These are phyloP conservation scores for Fraxinus nigra DNA, from an alignment of 305 asterid species.

Conservation along the genomic window DNA sequence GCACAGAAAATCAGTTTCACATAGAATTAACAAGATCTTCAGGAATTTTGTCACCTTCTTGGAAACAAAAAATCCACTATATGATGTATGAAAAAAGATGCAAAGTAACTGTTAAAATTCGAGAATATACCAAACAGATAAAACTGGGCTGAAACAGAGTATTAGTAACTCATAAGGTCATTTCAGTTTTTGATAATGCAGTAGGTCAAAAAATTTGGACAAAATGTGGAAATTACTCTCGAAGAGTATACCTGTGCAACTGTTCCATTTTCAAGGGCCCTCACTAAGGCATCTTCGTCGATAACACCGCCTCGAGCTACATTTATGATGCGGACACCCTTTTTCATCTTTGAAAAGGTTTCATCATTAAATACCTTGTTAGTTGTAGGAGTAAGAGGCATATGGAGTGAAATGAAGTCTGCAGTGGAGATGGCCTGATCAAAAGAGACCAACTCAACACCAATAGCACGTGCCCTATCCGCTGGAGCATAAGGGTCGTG, in stretches of 20 bases:
- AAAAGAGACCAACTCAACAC: constrained; percentile 86
- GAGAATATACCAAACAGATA: background rate
- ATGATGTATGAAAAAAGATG: background rate
- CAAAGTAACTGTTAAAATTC: background rate
- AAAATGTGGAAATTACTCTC: background rate
- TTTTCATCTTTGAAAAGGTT: constrained; percentile 81
- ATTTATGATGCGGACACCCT: constrained; percentile 74
- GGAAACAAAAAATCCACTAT: background rate
- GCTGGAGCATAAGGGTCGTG: constrained; percentile 97
- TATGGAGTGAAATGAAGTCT: constrained; percentile 84
- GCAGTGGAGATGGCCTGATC: constrained; percentile 80
- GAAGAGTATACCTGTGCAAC: constrained; percentile 70
- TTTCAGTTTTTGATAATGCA: background rate
- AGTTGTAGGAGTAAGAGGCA: constrained; percentile 96
- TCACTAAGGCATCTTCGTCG: constrained; percentile 87
- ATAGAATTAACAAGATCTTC: constrained; percentile 2
- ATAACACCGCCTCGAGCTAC: constrained; percentile 97
- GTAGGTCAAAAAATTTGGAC: background rate
- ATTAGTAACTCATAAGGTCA: background rate
- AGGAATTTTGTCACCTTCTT: background rate
- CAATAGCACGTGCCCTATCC: constrained; percentile 86
- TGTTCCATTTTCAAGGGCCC: constrained; percentile 76
- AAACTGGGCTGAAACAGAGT: background rate
- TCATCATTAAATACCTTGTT: constrained; percentile 71
- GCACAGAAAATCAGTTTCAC: constrained; percentile 17